A percentile compares a stretch with the other conserved stretches of the same genome.
These are phyloP conservation scores for Plantago elongata DNA, from an alignment of 257 asterid species.

Conservation along the genomic window DNA sequence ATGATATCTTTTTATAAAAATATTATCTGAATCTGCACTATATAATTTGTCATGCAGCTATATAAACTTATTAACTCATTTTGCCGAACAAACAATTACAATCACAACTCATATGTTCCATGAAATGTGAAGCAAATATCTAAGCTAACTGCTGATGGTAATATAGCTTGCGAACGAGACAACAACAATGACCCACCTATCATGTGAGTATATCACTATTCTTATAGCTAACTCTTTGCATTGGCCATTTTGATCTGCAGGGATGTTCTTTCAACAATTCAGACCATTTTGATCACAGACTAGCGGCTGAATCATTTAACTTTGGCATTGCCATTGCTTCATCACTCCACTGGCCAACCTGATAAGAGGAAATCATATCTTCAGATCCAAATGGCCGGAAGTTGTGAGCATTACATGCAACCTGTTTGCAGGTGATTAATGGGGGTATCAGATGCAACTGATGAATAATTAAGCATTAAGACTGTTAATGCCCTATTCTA, in stretches of 20 bases:
- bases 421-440: neutral
- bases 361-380: neutral
- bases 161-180: neutral
- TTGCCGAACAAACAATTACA: no score
- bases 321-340: neutral
- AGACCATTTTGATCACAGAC: neutral
- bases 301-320: neutral
- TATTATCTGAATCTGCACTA: no score
- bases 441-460: neutral
- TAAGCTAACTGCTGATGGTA: neutral
- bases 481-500: neutral
- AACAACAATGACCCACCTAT: neutral
- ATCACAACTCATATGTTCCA: no score
- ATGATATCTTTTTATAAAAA: no score
- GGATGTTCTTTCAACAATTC: neutral
- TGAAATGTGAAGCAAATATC: no score
- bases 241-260: neutral
- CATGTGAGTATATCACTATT: neutral
- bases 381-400: neutral
- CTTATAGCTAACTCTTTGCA: neutral
- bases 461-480: neutral
- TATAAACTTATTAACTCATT: no score
- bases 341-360: constrained; percentile 5
- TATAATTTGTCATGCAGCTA: no score
- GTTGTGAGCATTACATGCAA: constrained; percentile 3